A percentile compares a stretch with the other conserved stretches of the same genome.
These are phyloP conservation scores for Telfairia occidentalis DNA, from an alignment of 331 rosid species.

Conservation along the genomic window DNA sequence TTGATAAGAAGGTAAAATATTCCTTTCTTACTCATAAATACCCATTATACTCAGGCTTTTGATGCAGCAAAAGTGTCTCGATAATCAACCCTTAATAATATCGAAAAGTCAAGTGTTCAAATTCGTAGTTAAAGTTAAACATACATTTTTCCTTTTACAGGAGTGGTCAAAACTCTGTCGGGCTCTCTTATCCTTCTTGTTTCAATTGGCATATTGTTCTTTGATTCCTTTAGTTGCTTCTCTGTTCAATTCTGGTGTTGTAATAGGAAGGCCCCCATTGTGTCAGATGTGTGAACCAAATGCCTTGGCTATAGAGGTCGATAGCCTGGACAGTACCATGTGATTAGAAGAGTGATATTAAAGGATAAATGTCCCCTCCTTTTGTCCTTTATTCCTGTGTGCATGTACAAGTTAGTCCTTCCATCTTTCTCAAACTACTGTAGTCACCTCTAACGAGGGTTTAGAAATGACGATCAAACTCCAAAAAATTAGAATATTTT, in stretches of 20 bases:
- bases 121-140: neutral
- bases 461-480: neutral
- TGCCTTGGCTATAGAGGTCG: neutral
- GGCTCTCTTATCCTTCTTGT: too few relatives aligned
- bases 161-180: too few relatives aligned
- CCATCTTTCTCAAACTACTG: neutral
- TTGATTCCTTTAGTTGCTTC: neutral
- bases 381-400: neutral
- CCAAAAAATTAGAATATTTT: neutral
- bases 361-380: slow-evolving; percentile 1
- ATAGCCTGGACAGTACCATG: neutral
- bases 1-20: neutral
- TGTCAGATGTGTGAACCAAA: neutral
- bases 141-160: too few relatives aligned
- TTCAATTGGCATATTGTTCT: neutral
- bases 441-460: neutral
- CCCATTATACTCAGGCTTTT: neutral
- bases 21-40: neutral
- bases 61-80: neutral
- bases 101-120: neutral
- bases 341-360: slow-evolving; percentile 1
- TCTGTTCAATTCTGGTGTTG: neutral
- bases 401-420: neutral
- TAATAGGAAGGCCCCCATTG: neutral
- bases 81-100: neutral